Base-by-base conservation (phyloP, 345 rosid genomes). In the Citrus unshiu region DNA sequence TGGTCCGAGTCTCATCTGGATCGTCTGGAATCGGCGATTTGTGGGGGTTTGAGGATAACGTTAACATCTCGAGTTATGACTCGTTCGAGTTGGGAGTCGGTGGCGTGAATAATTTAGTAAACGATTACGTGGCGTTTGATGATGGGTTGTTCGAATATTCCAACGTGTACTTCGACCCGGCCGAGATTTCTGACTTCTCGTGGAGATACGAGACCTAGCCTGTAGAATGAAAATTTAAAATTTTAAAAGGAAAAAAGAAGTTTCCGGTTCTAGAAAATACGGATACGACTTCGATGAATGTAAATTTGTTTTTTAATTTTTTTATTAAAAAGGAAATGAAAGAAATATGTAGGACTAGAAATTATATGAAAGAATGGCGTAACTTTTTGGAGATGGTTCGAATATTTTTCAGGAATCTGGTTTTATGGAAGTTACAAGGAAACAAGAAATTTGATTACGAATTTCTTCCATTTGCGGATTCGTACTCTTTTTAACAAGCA, bases 121-220 rank as follows among this genome's bases (percentile, higher is more conserved):
- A 56, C 18, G 85, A 56, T 1, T 82, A 72, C 64, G 82, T 59
- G 74, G 85, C 77, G 72, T 84, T 78, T 62, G 70, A 83, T 1
- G 91, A 81, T 27, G 82, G 86, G 7, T 62, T 88, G 61, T 85
- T 86, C 79, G 89, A 86, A 22, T 84, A 84, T 74, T 78, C 89
- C 4, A 71, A 85, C 65, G 85, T 77, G 18, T 81, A 79, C 40
- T 83, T 79, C 46, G 89, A 76, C 60, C 43, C 81, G 51, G 62
- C 89, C 70, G 85, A 78, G 34, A 37, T 58, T 40, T 73, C 76
- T 0, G 88, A 83, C 18, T 58, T 66, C 4, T 66, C 77, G 51
- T 84, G 83, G 83, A 74, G 86, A 60, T 73, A 75, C 19, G 91
- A 77, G 5, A 68, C 81, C 6, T 3, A 46, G 85, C 86, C 86